phyloP scores from a whole-genome alignment of 2,329 filamentous ascomycete genomes.

The Penicillium hordei region DNA sequence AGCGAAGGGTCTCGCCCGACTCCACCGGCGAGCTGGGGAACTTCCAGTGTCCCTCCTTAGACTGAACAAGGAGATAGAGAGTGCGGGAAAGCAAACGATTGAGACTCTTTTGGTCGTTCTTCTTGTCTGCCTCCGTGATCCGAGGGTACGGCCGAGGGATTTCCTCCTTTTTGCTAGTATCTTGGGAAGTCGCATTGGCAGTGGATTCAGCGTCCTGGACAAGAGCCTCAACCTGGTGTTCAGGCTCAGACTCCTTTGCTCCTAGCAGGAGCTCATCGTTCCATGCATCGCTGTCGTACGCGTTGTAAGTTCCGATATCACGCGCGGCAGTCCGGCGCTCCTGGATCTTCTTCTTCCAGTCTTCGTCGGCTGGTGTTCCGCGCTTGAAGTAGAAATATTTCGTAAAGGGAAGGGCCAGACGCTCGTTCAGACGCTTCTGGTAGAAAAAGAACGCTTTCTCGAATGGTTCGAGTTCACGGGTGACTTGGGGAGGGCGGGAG shows the following conservation, averaged over 20 bases:
- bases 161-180: constrained; percentile 57
- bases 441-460: constrained; percentile 95
- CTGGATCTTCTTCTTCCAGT: constrained; percentile 84
- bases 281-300: constrained; percentile 73
- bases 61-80: constrained; percentile 81
- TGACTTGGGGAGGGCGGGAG: constrained; percentile 83
- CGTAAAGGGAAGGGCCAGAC: constrained; percentile 81
- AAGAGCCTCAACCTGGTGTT: constrained; percentile 65
- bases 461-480: constrained; percentile 78
- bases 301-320: constrained; percentile 82
- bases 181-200: constrained; percentile 40
- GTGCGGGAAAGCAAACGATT: constrained; percentile 78
- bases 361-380: constrained; percentile 76
- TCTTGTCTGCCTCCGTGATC: constrained; percentile 73
- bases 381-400: constrained; percentile 94
- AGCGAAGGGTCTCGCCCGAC: constrained; percentile 73
- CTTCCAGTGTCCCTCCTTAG: constrained; percentile 68
- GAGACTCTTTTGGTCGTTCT: constrained; percentile 72
- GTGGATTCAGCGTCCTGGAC: constrained; percentile 69
- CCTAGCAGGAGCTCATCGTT: constrained; percentile 86
- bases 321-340: constrained; percentile 75
- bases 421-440: constrained; percentile 94
- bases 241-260: constrained; percentile 64
- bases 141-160: constrained; percentile 70
- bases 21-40: constrained; percentile 74